These are phyloP conservation scores for Lyophyllum semitale DNA, from an alignment of 768 basidiomycete genomes.

Conservation along the genomic window DNA sequence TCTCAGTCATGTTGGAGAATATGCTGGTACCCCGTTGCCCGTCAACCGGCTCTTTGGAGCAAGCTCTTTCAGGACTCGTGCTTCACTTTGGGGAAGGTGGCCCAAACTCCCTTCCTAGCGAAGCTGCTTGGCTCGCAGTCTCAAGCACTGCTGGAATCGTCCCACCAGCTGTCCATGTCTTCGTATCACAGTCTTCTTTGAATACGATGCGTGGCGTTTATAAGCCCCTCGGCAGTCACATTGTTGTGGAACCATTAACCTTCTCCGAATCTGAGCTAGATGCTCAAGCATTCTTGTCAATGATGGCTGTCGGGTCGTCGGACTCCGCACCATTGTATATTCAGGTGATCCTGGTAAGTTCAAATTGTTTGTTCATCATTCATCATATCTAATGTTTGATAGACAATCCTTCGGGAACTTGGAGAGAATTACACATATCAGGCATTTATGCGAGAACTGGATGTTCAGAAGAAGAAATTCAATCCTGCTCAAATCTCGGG, in stretches of 20 bases:
- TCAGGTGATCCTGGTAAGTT: slow-evolving; percentile 64
- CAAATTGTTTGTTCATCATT: neutral
- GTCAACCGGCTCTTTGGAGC: slow-evolving; percentile 50
- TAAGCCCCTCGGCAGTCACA: slow-evolving; percentile 45
- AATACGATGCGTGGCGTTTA: slow-evolving; percentile 64
- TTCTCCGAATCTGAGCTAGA: slow-evolving; percentile 66
- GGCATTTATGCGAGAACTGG: slow-evolving; percentile 49
- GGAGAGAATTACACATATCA: slow-evolving; percentile 59
- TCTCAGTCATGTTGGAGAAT: slow-evolving; percentile 67
- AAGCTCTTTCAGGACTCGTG: slow-evolving; percentile 62
- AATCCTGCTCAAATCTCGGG: slow-evolving; percentile 57
- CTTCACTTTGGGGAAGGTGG: slow-evolving; percentile 76
- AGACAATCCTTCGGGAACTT: slow-evolving; percentile 64
- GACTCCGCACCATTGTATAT: slow-evolving; percentile 69
- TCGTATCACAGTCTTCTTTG: slow-evolving; percentile 61
- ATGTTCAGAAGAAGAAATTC: slow-evolving; percentile 49
- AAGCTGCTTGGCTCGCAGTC: slow-evolving; percentile 62
- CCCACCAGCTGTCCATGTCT: slow-evolving; percentile 45
- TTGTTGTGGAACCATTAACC: slow-evolving; percentile 55
- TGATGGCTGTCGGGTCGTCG: slow-evolving; percentile 71
- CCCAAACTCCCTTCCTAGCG: slow-evolving; percentile 53
- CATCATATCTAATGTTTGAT: neutral
- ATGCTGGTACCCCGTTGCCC: slow-evolving; percentile 61
- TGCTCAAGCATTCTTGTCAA: slow-evolving; percentile 66
- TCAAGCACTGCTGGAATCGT: slow-evolving; percentile 30